Evolutionary conservation across 2,329 filamentous ascomycete species (phyloP), one percentile per base, ranked within the genome.

Genomic region (Microdochium trichocladiopsis): DNA sequence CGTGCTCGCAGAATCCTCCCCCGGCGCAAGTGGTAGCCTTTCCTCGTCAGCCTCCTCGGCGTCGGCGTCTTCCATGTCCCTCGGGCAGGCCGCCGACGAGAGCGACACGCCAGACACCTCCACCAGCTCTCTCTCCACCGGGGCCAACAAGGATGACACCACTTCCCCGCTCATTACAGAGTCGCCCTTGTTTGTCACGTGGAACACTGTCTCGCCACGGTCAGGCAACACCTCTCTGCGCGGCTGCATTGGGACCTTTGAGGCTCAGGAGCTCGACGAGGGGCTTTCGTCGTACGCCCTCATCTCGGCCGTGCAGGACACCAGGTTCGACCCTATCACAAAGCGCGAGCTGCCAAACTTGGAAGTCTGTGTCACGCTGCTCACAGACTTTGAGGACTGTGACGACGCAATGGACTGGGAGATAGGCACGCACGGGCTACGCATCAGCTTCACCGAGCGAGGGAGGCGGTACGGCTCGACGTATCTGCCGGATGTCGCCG

Each of bases 161-260:
- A 22, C 41, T 18, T 3, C 10, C 9, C 41, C 41, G n/a, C n/a
- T 21, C 4, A 64, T 69, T 60, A 69, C 70, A 53, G 77, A 80
- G 43, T 83, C 85, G 56, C 93, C 93, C 1, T 79, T 97, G 37
- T 97, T 97, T 67, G 89, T 99, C 48, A 96, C 92, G 8, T 97
- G 93, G 92, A 95, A 96, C 72, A 90, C 82, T 0, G 61, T 90
- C 51, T 83, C 80, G 8, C 69, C 75, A 22, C 64, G 63, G 12
- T 60, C 68, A 61, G 80, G 83, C 25, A 72, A 83, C 57, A 84
- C 86, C 66, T 80, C 79, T 23, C 80, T 99, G 43, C 86, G 94
- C 54, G 94, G 94, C 54, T 99, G 94, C 75, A 97, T 99, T 65
- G 94, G 94, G 60, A 99, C 93, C 2, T 99, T 97, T 64, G 88